These are phyloP conservation scores for Cyclocybe cylindracea DNA, from an alignment of 768 basidiomycete species.

Conservation along the genomic window DNA sequence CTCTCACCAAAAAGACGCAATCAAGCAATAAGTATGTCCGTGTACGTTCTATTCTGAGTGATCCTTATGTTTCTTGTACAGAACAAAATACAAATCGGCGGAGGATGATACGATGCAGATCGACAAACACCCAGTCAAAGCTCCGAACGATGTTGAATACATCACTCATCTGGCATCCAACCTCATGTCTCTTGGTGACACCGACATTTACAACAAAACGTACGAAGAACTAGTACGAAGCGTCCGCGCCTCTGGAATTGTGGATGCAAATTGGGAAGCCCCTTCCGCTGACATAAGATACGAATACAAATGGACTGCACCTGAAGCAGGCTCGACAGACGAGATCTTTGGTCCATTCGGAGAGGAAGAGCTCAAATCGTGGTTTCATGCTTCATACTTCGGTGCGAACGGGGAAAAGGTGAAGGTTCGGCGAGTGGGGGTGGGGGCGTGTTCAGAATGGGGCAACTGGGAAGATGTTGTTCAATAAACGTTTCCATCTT, in stretches of 20 bases:
- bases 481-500: conserved; percentile 29
- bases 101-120: conserved; percentile 44
- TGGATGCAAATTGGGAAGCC: conserved; percentile 70
- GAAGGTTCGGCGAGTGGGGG: conserved; percentile 63
- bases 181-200: conserved; percentile 83
- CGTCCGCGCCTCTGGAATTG: conserved; percentile 70
- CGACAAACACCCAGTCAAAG: conserved; percentile 41
- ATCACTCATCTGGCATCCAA: conserved; percentile 88
- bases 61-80: conserved; percentile 7
- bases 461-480: conserved; percentile 69
- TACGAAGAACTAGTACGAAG: conserved; percentile 83
- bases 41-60: background rate
- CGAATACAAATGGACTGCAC: conserved; percentile 80
- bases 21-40: conserved; percentile 30
- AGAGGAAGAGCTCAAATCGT: conserved; percentile 77
- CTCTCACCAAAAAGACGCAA: conserved; percentile 43
- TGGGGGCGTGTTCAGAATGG: conserved; percentile 50
- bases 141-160: conserved; percentile 63
- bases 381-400: conserved; percentile 84
- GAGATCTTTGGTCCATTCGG: conserved; percentile 79
- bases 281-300: conserved; percentile 76
- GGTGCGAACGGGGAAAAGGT: conserved; percentile 78
- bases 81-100: conserved; percentile 28
- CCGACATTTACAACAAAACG: conserved; percentile 83
- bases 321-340: conserved; percentile 44